phyloP scores from a whole-genome alignment of 2,329 filamentous ascomycete species.

The Cordyceps fumosorosea region DNA sequence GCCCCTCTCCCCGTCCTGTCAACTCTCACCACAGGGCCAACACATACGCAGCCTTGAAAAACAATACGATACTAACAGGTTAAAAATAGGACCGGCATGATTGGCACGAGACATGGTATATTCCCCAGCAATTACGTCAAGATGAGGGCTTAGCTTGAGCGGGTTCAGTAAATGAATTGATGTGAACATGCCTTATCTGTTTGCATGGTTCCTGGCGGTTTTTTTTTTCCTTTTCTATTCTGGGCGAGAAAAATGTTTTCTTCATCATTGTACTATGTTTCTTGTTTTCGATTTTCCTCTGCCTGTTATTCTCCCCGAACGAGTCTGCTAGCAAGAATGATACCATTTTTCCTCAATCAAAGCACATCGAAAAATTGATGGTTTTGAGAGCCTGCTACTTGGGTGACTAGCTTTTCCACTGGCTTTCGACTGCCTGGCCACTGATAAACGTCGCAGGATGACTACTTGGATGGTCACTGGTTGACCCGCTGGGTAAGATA shows the following conservation, averaged over 20 bases:
- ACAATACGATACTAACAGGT: slow-evolving; percentile 8
- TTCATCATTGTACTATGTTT: background rate
- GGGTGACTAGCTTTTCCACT: too few relatives aligned
- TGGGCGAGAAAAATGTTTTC: background rate
- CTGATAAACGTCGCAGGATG: too few relatives aligned
- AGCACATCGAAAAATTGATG: background rate
- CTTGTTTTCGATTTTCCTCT: background rate
- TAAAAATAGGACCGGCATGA: slow-evolving; percentile 67
- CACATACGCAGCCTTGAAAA: background rate
- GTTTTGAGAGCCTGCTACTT: background rate
- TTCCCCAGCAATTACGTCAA: slow-evolving; percentile 48
- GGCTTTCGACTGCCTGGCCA: too few relatives aligned
- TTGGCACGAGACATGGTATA: slow-evolving; percentile 54
- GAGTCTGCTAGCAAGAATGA: slow-evolving; percentile 8
- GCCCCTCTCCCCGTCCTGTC: background rate
- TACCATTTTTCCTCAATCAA: slow-evolving; percentile 1
- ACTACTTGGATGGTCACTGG: too few relatives aligned
- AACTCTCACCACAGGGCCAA: too few relatives aligned
- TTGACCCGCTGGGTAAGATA: too few relatives aligned
- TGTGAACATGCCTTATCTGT: background rate
- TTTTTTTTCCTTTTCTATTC: background rate
- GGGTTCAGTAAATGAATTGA: background rate
- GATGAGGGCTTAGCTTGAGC: slow-evolving; percentile 33
- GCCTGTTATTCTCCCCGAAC: background rate
- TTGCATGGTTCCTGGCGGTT: background rate